These are phyloP conservation scores for Kwoniella sp. DNA, from an alignment of 768 basidiomycete genomes.

Conservation along the genomic window DNA sequence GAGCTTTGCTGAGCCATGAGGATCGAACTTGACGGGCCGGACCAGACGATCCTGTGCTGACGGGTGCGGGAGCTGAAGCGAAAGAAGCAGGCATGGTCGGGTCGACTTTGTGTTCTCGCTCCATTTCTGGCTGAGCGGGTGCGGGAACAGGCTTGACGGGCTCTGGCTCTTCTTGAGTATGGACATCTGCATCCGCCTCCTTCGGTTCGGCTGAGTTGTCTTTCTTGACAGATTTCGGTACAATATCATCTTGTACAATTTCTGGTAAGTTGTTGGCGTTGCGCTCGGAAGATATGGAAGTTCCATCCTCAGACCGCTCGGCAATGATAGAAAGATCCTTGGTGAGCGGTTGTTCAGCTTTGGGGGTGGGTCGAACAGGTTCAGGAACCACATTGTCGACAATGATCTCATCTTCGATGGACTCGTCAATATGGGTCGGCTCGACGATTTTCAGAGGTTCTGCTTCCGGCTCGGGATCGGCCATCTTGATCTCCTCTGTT, in stretches of 20 bases:
- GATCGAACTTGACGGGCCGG: conserved; percentile 44
- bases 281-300: not conserved
- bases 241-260: too few relatives aligned
- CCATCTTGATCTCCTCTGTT: not conserved
- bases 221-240: not conserved
- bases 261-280: not conserved
- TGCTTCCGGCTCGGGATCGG: not conserved
- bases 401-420: not conserved
- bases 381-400: not conserved
- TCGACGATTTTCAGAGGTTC: not conserved
- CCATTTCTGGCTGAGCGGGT: not conserved
- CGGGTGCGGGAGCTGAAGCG: conserved; percentile 5
- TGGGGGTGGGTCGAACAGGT: not conserved
- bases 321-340: conserved; percentile 30
- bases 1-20: conserved; percentile 49
- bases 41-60: conserved; percentile 3
- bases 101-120: conserved; percentile 17
- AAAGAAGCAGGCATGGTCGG: conserved; percentile 15
- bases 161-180: not conserved
- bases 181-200: not conserved
- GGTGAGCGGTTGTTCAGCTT: not conserved
- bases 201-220: not conserved
- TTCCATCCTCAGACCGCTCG: conserved; percentile 21
- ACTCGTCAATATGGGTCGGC: not conserved
- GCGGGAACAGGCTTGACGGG: not conserved